These are phyloP conservation scores for Vigna mungo DNA, from an alignment of 306 rosid species.

Conservation along the genomic window DNA sequence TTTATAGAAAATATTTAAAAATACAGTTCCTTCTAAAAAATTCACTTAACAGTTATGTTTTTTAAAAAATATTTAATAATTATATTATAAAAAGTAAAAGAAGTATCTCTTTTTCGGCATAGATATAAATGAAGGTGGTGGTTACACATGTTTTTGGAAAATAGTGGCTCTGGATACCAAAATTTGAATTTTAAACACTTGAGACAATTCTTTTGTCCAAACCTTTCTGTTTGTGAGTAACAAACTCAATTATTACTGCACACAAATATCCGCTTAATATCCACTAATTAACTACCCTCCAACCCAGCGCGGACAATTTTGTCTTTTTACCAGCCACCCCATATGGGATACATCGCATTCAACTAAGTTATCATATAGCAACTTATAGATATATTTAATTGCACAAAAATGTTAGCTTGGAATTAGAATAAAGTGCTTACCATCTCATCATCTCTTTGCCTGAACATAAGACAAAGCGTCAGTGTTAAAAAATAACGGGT, in stretches of 20 bases:
- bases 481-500: not conserved
- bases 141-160: too few species aligned
- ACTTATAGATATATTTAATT: not conserved
- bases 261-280: conserved; percentile 18
- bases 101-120: too few species aligned
- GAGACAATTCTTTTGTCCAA: not conserved
- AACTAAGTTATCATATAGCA: not conserved
- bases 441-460: not conserved
- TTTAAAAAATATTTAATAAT: too few species aligned
- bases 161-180: not conserved
- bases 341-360: conserved; percentile 8
- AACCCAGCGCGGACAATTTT: conserved; percentile 37
- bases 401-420: conserved; percentile 41
- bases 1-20: too few species aligned
- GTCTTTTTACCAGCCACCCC: conserved; percentile 40
- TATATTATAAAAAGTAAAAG: too few species aligned
- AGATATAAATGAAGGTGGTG: too few species aligned
- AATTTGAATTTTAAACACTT: not conserved
- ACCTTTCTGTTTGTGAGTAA: conserved; percentile 27
- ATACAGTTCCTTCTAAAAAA: too few species aligned
- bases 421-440: conserved; percentile 39
- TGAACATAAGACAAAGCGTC: conserved; percentile 38
- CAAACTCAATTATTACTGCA: conserved; percentile 15
- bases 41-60: too few species aligned
- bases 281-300: conserved; percentile 1